Evolutionary conservation across 768 basidiomycete species (phyloP).

Genomic region (Xanthoconium stramineum): DNA sequence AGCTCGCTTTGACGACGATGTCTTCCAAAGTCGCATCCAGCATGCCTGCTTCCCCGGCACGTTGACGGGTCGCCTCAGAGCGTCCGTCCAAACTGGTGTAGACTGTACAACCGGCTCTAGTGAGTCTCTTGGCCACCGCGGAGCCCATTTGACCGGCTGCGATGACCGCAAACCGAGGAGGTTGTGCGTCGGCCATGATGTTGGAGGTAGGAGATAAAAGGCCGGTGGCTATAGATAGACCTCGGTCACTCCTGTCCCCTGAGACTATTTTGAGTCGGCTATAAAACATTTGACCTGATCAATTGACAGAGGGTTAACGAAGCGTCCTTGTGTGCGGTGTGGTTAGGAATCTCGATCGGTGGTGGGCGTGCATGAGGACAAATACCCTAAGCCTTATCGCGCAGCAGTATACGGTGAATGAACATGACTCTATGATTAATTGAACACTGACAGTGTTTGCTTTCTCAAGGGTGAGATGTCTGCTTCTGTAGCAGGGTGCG

Average conservation of each 20-base stretch:
- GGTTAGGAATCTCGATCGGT: constrained; percentile 19
- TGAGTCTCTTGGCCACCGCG: constrained; percentile 48
- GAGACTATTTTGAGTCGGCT: constrained; percentile 1
- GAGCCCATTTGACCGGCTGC: constrained; percentile 61
- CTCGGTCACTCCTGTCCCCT: constrained; percentile 6
- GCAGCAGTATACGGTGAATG: not conserved
- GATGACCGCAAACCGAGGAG: constrained; percentile 43
- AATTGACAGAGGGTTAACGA: not conserved
- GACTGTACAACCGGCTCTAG: constrained; percentile 46
- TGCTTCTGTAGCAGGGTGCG: not conserved
- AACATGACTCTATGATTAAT: constrained; percentile 3
- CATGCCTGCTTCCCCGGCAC: constrained; percentile 53
- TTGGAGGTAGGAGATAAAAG: constrained; percentile 4
- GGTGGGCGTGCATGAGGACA: constrained; percentile 8
- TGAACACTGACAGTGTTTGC: not conserved
- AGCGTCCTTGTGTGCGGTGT: not conserved
- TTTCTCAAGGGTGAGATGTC: not conserved
- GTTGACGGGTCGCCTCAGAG: constrained; percentile 46
- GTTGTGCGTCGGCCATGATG: constrained; percentile 13
- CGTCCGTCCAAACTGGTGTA: constrained; percentile 55
- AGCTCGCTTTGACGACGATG: constrained; percentile 36
- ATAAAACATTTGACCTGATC: not conserved
- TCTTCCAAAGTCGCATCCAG: constrained; percentile 37
- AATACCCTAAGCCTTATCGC: constrained; percentile 10
- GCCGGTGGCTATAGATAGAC: constrained; percentile 8